These are phyloP conservation scores for Zymoseptoria pseudotritici DNA, from an alignment of 2,329 filamentous ascomycete species.

Conservation along the genomic window DNA sequence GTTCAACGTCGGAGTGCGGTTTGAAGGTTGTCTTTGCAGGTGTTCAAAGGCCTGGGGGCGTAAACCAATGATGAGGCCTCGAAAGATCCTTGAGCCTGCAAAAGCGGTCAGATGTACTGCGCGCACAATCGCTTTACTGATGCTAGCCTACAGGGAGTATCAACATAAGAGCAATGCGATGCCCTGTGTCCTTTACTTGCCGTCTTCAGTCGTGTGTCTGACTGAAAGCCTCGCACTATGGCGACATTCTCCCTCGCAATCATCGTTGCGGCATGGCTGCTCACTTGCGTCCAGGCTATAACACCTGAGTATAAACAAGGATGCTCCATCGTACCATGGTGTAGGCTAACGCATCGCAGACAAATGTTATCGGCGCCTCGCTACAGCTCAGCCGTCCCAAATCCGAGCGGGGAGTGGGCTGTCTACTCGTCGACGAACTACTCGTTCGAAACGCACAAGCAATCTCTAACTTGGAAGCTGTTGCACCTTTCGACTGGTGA, in stretches of 20 bases:
- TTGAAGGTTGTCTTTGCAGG: neutral
- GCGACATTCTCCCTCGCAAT: neutral
- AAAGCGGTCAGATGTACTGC: neutral
- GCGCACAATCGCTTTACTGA: neutral
- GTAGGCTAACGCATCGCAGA: slow-evolving; percentile 11
- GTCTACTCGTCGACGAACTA: slow-evolving; percentile 19
- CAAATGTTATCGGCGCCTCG: slow-evolving; percentile 23
- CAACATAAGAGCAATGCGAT: too few relatives aligned
- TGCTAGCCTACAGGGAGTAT: too few relatives aligned
- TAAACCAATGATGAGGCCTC: neutral
- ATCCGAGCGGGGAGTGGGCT: slow-evolving; percentile 28
- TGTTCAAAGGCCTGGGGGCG: neutral
- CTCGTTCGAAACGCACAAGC: slow-evolving; percentile 18
- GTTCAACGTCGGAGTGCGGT: neutral
- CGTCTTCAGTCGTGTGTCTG: too few relatives aligned
- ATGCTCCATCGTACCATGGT: neutral
- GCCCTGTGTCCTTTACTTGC: too few relatives aligned
- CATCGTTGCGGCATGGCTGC: neutral
- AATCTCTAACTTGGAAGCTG: slow-evolving; percentile 19
- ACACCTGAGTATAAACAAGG: slow-evolving; percentile 9
- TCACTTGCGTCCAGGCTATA: slow-evolving; percentile 2
- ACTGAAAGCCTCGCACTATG: neutral
- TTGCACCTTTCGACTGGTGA: slow-evolving; percentile 17
- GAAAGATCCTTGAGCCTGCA: neutral
- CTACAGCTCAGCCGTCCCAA: slow-evolving; percentile 17